Evolutionary conservation across 306 rosid species (phyloP), one percentile per base, ranked within the genome.

Genomic region (Cucurbita moschata): DNA sequence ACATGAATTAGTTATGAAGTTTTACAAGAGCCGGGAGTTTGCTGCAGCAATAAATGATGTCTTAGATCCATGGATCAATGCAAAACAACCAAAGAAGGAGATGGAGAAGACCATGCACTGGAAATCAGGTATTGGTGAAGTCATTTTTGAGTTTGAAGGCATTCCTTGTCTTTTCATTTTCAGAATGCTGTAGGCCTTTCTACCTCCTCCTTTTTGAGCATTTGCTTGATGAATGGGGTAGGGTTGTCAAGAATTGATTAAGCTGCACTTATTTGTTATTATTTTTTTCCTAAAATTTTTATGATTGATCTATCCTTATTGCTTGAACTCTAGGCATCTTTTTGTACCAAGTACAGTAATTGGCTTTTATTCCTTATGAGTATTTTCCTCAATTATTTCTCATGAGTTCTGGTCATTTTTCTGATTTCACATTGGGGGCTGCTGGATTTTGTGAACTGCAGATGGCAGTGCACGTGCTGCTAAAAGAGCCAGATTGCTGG

Each of bases 1-100:
- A 37, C 97, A 95, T 42, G 99, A 95, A 80, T 75, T 91, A 86
- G 93, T 95, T 72, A 91, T 95, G 97, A 95, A 83, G 78, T 91
- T 96, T 63, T 91, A 86, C 73, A 91, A 89, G 86, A 91, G 92
- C 83, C 88, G 99, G 77, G 99, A 95, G 86, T 91, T 95, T 65
- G 92, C 97, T 51, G 96, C 96, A 2, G 99, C 89, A 59, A 88
- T 95, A 83, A 91, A 95, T 84, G 96, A 89, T 81, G 99, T 87
- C 77, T 87, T 95, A 77, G 97, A 95, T 81, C 97, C 99, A 43
- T 95, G 99, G 99, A 89, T 95, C 79, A 95, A 86, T 81, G 91
- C 91, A 69, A 89, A 85, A 78, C 99, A 95, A 77, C 92, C 99
- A 47, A 95, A 91, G 87, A 91, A 91, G 83, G 99, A 95, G 82